Evolutionary conservation across 2,329 filamentous ascomycete species (phyloP).

Genomic region (Calonectria montana): DNA sequence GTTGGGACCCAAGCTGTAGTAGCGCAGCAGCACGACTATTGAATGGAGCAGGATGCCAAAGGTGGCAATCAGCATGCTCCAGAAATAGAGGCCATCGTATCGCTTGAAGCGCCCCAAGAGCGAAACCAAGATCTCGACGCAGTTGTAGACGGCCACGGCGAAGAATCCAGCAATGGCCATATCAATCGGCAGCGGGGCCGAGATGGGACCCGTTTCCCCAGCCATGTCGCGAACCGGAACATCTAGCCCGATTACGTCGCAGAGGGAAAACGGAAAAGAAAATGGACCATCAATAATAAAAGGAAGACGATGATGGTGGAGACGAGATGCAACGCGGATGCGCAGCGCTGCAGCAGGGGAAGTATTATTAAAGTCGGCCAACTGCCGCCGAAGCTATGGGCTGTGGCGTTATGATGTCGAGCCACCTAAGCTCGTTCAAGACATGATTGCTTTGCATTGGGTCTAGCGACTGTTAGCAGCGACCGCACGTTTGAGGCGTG

Average conservation of each 20-base stretch:
- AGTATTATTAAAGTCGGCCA: neutral
- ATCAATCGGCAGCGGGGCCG: slow-evolving; percentile 7
- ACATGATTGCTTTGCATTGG: neutral
- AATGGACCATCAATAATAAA: neutral
- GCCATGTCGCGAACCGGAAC: slow-evolving; percentile 2
- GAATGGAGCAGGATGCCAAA: neutral
- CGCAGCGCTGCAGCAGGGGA: neutral
- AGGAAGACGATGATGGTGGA: neutral
- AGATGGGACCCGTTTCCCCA: slow-evolving; percentile 15
- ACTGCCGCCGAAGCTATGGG: neutral
- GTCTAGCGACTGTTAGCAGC: neutral
- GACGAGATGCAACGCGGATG: neutral
- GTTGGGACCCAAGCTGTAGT: slow-evolving; percentile 6
- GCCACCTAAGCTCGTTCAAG: neutral
- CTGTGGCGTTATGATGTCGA: neutral
- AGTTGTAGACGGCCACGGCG: slow-evolving; percentile 9
- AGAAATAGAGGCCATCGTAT: slow-evolving; percentile 10
- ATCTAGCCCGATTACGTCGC: neutral
- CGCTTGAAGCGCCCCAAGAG: slow-evolving; percentile 7
- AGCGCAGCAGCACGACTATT: neutral
- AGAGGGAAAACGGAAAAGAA: neutral
- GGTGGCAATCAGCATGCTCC: slow-evolving; percentile 10
- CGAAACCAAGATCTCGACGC: slow-evolving; percentile 2
- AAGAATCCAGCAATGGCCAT: slow-evolving; percentile 16
- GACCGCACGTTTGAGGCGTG: slow-evolving; percentile 1